Base-by-base conservation (phyloP, 331 rosid genomes). In the Quercus lobata region DNA sequence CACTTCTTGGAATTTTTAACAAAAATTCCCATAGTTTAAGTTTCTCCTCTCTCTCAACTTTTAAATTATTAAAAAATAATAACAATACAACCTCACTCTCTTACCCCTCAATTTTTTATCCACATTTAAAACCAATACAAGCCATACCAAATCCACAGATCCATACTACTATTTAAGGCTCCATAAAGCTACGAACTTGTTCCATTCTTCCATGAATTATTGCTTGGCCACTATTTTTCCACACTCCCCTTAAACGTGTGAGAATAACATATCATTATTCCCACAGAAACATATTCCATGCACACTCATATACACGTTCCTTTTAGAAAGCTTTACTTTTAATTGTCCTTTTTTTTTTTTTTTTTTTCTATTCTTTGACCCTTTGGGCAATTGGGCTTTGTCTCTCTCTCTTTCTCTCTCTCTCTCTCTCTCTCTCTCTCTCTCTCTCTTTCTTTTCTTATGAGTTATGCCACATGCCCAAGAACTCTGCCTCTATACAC, bases 281-380 rank as follows among this genome's bases (percentile, higher is more conserved):
- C 69, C 79, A 72, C 77, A 57, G 19, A 41, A 21, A 84, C 44
- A 71, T 74, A 82, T 84, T 77, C 77, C 85, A 78, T 83, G 89
- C 88, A 90, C 87, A 84, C 83, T 84, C 80, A 83, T 19, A 8
- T 66, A 78, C 85, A 81, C 87, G 84, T 79, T 83, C 82, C 77
- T 69, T 53, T 63, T 56, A 54, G 62, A 25, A 72, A 76, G 32
- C 69, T 72, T 37, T 81, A 77, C 88, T 83, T 84, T 83, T 79
- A 29, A 8, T 41, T 41, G 10, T 41, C 71, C 75, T 80, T 83
- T 72, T 29, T 27, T 70, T 49, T 32, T 54, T 72, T 29, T 29
- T 69, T 52, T 60, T 27, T 70, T 49, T 32, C 32, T 30, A 82
- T 77, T 17, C n/a, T 30, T 35, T 49, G 4, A 49, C 79, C 66